Percentiles rank a stretch among this genome's conserved stretches.
phyloP scores from a whole-genome alignment of 202 grass and related monocot genomes.

The Panicum virgatum region DNA sequence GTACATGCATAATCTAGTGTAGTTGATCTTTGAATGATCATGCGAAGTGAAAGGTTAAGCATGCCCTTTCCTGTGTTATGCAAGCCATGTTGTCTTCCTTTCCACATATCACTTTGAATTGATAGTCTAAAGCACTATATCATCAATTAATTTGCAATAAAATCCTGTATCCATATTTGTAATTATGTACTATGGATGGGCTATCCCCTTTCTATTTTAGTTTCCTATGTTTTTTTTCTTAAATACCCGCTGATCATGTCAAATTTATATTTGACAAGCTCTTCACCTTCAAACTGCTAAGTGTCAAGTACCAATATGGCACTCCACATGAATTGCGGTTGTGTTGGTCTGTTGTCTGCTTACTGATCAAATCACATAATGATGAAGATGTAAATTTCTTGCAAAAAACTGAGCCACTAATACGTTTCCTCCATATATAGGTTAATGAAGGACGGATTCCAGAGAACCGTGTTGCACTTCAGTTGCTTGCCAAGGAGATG shows the following conservation, averaged over 20 bases:
- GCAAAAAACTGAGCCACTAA: neutral
- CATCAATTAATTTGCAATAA: constrained; percentile 12
- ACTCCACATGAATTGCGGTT: constrained; percentile 16
- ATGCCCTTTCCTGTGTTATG: neutral
- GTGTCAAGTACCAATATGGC: neutral
- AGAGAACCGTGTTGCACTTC: constrained; percentile 69
- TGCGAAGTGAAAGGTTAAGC: neutral
- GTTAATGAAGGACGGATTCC: constrained; percentile 87
- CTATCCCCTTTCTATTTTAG: neutral
- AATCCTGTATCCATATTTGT: constrained; percentile 8
- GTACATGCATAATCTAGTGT: neutral
- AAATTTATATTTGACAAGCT: constrained; percentile 1
- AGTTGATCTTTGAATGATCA: neutral
- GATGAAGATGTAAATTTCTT: neutral
- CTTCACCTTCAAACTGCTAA: neutral
- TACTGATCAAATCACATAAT: neutral
- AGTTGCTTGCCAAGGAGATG: constrained; percentile 88
- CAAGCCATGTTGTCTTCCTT: neutral
- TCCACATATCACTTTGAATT: neutral
- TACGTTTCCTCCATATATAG: constrained; percentile 45
- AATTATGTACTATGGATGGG: neutral
- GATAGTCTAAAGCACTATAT: neutral
- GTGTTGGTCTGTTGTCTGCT: neutral
- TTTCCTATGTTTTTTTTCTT: neutral
- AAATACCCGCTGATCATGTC: neutral